A percentile compares a stretch with the other conserved stretches of the same genome.
phyloP scores from a whole-genome alignment of 352 stramenopile genomes.

The Pythium vanterpoolii region DNA sequence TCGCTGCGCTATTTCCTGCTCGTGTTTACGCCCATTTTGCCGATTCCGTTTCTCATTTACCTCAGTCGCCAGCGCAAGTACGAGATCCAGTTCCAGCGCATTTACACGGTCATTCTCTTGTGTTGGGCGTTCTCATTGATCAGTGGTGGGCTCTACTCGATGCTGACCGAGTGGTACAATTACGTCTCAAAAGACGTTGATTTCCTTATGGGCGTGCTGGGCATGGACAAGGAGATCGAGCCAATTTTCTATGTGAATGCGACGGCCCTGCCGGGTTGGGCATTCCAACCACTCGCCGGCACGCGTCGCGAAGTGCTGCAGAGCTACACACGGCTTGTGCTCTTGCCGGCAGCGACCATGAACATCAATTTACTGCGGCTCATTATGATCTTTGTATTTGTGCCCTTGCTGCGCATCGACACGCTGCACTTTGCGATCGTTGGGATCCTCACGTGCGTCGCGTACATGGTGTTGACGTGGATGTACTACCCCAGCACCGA shows the following conservation, averaged over 20 bases:
- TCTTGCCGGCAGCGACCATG: conserved; percentile 65
- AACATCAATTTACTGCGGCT: conserved; percentile 79
- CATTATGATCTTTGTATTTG: conserved; percentile 76
- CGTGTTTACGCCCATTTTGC: conserved; percentile 62
- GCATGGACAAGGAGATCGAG: conserved; percentile 31
- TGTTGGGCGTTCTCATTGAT: conserved; percentile 79
- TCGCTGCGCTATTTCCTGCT: conserved; percentile 62
- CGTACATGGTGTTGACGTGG: conserved; percentile 60
- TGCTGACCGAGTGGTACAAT: conserved; percentile 80
- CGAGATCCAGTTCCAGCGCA: conserved; percentile 67
- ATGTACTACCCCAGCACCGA: conserved; percentile 66
- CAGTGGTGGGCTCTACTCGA: conserved; percentile 73
- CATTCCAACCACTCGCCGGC: conserved; percentile 52
- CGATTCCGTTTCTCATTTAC: conserved; percentile 69
- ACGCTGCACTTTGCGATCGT: conserved; percentile 66
- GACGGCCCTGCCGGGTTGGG: conserved; percentile 40
- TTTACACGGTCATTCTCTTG: conserved; percentile 63
- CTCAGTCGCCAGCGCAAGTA: conserved; percentile 55
- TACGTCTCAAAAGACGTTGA: conserved; percentile 68
- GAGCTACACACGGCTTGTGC: conserved; percentile 57
- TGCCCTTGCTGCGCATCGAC: conserved; percentile 70
- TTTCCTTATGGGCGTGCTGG: conserved; percentile 60
- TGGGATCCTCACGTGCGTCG: conserved; percentile 44
- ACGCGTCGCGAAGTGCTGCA: conserved; percentile 58
- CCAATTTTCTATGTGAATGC: conserved; percentile 61